These are phyloP conservation scores for Tricladium varicosporioides DNA, from an alignment of 2,329 filamentous ascomycete genomes.

Conservation along the genomic window DNA sequence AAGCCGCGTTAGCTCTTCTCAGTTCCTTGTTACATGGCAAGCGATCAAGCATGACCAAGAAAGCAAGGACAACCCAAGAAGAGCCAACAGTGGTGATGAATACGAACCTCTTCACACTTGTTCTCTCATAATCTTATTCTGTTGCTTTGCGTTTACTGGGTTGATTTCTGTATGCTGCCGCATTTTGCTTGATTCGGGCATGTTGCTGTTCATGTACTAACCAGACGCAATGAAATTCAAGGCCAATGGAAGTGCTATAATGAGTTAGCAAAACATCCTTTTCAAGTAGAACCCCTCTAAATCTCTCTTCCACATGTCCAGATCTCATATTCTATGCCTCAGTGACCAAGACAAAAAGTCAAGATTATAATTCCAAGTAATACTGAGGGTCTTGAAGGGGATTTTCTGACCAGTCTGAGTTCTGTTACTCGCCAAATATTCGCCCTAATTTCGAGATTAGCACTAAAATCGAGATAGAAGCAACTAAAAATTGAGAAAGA, in stretches of 20 bases:
- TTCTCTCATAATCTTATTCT: conserved; percentile 16
- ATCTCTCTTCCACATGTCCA: neutral
- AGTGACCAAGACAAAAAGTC: neutral
- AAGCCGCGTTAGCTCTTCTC: conserved; percentile 46
- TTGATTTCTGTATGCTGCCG: conserved; percentile 51
- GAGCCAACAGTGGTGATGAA: conserved; percentile 28
- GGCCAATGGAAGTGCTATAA: conserved; percentile 71
- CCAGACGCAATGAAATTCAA: conserved; percentile 89
- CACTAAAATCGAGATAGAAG: neutral
- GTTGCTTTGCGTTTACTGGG: conserved; percentile 27
- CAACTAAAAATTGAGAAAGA: neutral
- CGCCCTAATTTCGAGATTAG: conserved; percentile 38
- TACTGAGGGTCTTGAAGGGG: conserved; percentile 4
- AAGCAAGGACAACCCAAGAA: conserved; percentile 7
- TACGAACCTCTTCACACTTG: conserved; percentile 39
- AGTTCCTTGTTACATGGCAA: neutral
- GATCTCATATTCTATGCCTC: neutral
- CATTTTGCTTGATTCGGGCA: conserved; percentile 50
- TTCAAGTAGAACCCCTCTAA: neutral
- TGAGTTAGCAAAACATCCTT: conserved; percentile 14
- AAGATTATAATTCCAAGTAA: neutral
- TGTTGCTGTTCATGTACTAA: conserved; percentile 57
- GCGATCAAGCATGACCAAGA: neutral
- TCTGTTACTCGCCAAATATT: conserved; percentile 74
- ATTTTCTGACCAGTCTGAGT: conserved; percentile 76